Percentiles rank a stretch among this genome's conserved stretches.
These are phyloP conservation scores for Micractinium conductrix DNA, from an alignment of 139 green algal genomes.

Conservation along the genomic window DNA sequence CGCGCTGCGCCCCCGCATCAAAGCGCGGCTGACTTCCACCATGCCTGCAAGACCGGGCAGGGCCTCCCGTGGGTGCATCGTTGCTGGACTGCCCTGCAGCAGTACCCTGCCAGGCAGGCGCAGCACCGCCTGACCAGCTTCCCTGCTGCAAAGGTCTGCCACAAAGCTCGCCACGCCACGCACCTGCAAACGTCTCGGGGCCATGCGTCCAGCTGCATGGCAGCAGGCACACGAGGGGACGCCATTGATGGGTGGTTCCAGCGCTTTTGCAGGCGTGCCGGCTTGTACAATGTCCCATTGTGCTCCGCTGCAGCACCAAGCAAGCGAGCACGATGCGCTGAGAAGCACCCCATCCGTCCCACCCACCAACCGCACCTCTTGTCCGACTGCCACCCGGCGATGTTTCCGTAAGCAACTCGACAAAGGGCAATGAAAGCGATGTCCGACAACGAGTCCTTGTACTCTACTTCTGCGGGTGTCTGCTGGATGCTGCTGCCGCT, in stretches of 20 bases:
- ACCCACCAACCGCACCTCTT: neutral
- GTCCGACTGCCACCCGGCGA: slow-evolving; percentile 60
- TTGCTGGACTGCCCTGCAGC: no score
- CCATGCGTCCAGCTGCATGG: slow-evolving; percentile 44
- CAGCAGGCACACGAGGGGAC: neutral
- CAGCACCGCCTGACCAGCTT: no score
- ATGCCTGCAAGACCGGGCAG: no score
- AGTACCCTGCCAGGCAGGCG: no score
- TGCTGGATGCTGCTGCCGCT: neutral
- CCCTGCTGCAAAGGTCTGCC: no score
- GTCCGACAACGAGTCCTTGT: slow-evolving; percentile 59
- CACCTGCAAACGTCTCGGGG: slow-evolving; percentile 61
- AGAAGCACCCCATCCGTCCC: no score
- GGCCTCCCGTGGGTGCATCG: no score
- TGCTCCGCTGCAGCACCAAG: neutral
- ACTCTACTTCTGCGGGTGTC: neutral
- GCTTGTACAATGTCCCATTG: neutral
- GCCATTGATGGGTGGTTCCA: no score
- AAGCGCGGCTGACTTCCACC: slow-evolving; percentile 72
- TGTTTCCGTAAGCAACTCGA: slow-evolving; percentile 62
- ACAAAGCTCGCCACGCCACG: no score
- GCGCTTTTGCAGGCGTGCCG: no score
- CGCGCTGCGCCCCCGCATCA: slow-evolving; percentile 58
- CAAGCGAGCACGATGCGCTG: no score
- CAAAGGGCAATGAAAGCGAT: slow-evolving; percentile 74